Conservation (phyloP, 1,139 yeast genomes). For the Sugiyamaella novakii region DNA sequence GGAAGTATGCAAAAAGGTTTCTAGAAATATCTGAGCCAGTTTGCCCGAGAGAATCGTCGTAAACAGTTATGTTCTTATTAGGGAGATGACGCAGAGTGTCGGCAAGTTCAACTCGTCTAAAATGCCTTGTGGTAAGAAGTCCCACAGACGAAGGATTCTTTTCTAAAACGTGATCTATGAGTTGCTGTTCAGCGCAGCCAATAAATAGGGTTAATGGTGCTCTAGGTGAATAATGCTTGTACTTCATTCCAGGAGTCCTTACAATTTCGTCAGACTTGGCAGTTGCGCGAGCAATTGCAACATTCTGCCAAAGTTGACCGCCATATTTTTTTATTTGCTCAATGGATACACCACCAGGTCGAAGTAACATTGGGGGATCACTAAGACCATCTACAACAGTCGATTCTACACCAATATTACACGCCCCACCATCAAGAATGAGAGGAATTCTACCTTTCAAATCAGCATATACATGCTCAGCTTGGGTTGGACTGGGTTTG, state of each 20-base stretch:
- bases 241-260: slow-evolving; percentile 97
- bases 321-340: slow-evolving; percentile 70
- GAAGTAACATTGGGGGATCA: slow-evolving; percentile 77
- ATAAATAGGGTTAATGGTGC: slow-evolving; percentile 78
- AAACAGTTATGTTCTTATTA: slow-evolving; percentile 29
- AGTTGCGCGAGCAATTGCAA: slow-evolving; percentile 64
- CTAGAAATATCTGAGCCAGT: slow-evolving; percentile 67
- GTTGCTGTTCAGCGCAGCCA: slow-evolving; percentile 46
- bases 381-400: slow-evolving; percentile 91
- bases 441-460: slow-evolving; percentile 77
- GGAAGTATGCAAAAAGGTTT: slow-evolving; percentile 67
- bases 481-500: slow-evolving; percentile 88
- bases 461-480: slow-evolving; percentile 81
- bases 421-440: slow-evolving; percentile 87
- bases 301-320: slow-evolving; percentile 64
- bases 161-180: slow-evolving; percentile 8
- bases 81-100: slow-evolving; percentile 16
- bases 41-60: slow-evolving; percentile 56
- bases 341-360: slow-evolving; percentile 91
- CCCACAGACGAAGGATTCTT: slow-evolving; percentile 43
- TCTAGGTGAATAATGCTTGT: slow-evolving; percentile 89
- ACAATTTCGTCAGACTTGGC: slow-evolving; percentile 71
- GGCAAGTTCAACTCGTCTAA: slow-evolving; percentile 22
- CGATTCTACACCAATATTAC: slow-evolving; percentile 90
- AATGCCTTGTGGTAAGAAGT: slow-evolving; percentile 45